Percentiles rank a stretch among this genome's conserved stretches.
Conservation (phyloP, 441 rosid species). For the Croton laevigatus region DNA sequence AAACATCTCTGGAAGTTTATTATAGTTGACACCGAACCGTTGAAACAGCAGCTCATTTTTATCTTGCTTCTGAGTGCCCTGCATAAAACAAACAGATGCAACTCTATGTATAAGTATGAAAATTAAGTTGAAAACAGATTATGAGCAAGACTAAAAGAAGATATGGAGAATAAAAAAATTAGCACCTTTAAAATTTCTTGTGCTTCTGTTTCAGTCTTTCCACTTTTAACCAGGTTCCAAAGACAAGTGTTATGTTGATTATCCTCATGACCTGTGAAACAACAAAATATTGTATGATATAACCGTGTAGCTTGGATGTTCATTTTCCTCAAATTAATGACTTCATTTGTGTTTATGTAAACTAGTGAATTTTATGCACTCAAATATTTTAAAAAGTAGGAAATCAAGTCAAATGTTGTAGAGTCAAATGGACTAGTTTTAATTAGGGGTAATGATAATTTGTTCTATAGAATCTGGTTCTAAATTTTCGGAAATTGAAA, state of each 20-base stretch:
- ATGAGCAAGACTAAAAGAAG: neutral
- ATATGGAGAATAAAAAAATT: neutral
- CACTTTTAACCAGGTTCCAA: constrained; percentile 68
- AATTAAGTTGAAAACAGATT: neutral
- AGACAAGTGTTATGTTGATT: constrained; percentile 73
- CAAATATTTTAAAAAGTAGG: no score
- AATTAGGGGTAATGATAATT: no score
- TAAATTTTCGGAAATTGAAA: no score
- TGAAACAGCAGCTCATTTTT: constrained; percentile 83
- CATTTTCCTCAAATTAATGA: neutral
- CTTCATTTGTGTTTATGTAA: neutral
- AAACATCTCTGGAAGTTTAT: constrained; percentile 56
- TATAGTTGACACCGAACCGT: constrained; percentile 76
- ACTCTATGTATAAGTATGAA: neutral
- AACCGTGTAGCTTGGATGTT: neutral
- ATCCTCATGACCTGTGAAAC: constrained; percentile 58
- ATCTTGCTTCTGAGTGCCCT: constrained; percentile 78
- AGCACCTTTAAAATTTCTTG: constrained; percentile 61
- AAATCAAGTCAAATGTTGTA: no score
- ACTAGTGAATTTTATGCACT: no score
- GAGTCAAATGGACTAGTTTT: no score
- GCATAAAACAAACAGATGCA: constrained; percentile 21
- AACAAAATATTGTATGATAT: constrained; percentile 6
- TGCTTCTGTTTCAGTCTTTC: constrained; percentile 61
- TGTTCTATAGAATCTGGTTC: no score